Base-by-base conservation (phyloP, 257 asterid genomes). In the Jacaranda mimosifolia region DNA sequence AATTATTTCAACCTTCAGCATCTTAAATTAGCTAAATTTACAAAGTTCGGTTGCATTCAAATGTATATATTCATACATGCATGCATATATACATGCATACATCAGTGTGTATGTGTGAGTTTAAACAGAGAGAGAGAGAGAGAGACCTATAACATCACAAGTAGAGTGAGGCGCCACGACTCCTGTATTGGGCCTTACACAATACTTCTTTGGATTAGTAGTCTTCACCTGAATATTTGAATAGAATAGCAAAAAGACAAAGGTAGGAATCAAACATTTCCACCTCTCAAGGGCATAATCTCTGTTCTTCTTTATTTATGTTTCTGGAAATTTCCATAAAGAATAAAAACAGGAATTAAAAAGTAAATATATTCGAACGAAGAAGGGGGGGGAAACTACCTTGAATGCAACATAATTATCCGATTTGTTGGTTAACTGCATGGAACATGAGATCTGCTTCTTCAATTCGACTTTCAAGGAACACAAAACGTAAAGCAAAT, bases 371-470 rank as follows among this genome's bases (percentile, higher is more conserved):
- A 69, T 76, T 72, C 77, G 9, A 62, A 35, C 14, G 17, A 59
- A 73, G 6, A 57, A 43, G 36, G 36, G 36, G 45, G 35, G 51
- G 59, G 62, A 9, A 70, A 43, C 46, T 90, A 92, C 97, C 97
- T 92, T 92, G 87, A 91, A 92, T 5, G 97, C 97, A 69, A 91
- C 91, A 82, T 79, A 68, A 68, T 76, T 83, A 49, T 89, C 91
- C 2, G 94, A 74, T 73, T 85, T 92, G 90, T 92, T 92, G 55
- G 86, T 76, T 66, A 92, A 82, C 82, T 84, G 90, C 90, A 92
- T 75, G 70, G 95, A 84, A 81, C 97, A 90, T 60, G 92, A 77
- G 93, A 92, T 92, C 93, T 90, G 97, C 90, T 89, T 90, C 92
- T 87, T 91, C 92, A 91, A 83, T 85, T 91, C 97, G 62, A 92